Evolutionary conservation across 345 rosid species (phyloP).

Genomic region (Lumnitzera littorea): DNA sequence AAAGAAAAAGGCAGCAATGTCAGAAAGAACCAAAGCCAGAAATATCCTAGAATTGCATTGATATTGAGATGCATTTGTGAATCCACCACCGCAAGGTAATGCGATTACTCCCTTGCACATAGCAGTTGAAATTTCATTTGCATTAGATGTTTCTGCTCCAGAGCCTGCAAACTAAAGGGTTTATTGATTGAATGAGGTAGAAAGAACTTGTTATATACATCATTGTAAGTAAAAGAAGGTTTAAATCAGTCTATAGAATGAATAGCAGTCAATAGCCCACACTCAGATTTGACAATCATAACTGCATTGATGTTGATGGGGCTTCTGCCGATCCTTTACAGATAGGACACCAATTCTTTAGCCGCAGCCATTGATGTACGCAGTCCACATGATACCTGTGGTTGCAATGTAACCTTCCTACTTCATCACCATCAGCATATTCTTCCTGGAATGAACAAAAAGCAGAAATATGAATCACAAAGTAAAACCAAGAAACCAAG

Average conservation of each 20-base stretch:
- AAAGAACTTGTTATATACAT: neutral
- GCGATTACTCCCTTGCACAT: too few species aligned
- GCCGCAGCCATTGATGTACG: slow-evolving; percentile 73
- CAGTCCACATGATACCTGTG: slow-evolving; percentile 65
- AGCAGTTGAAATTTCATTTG: too few species aligned
- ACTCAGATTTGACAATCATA: slow-evolving; percentile 23
- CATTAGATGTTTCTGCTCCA: neutral
- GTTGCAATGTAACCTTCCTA: slow-evolving; percentile 73
- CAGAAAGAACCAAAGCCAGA: too few species aligned
- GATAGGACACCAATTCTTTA: slow-evolving; percentile 95
- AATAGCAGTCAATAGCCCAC: slow-evolving; percentile 15
- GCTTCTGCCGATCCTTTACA: slow-evolving; percentile 67
- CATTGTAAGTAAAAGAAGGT: neutral
- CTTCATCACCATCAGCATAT: slow-evolving; percentile 60
- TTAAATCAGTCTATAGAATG: slow-evolving; percentile 4
- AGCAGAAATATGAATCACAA: slow-evolving; percentile 2
- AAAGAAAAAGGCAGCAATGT: too few species aligned
- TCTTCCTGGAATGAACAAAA: slow-evolving; percentile 58
- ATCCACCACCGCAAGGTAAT: too few species aligned
- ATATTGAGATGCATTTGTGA: too few species aligned
- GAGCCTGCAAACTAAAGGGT: slow-evolving; percentile 4
- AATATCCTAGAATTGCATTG: too few species aligned
- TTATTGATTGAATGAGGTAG: slow-evolving; percentile 8
- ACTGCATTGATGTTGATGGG: slow-evolving; percentile 16
- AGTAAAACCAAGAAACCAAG: neutral